Evolutionary conservation across 2,329 filamentous ascomycete species (phyloP), one percentile per base, ranked within the genome.

Genomic region (Verticillium isaacii): DNA sequence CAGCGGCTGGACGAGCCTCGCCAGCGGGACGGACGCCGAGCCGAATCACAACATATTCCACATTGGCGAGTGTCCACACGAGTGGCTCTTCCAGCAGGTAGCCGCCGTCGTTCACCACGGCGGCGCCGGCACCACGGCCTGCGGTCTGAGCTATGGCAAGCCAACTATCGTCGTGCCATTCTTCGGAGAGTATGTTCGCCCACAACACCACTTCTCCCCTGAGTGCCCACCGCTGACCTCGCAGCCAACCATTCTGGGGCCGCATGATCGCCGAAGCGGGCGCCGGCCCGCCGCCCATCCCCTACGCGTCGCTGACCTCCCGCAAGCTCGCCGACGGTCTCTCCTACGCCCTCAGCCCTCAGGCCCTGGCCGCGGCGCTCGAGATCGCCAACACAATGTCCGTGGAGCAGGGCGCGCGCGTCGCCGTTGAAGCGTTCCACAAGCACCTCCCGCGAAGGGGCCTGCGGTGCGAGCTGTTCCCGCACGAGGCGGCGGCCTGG

Each of bases 51-150:
- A 64, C n/a, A 62, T 63, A 2, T 60, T 60, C 25, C 61, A 62
- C 29, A 60, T 65, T 14, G 63, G 62, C 32, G 62, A 65, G 7
- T 65, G 62, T 23, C 63, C 62, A 1, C 62, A 65, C 56, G 62
- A 63, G 56, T 65, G 63, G 60, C 11, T 65, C 1, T 65, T 65
- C n/a, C 62, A 63, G 32, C 60, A 63, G 25, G 63, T 65, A 17
- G 54, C 63, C 3, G 62, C 63, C 0, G 63, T 63, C 6, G 56
- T 63, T 1, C 62, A 65, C 29, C 63, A 65, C 32, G 63, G 63
- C 25, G 63, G 63, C 5, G 63, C 63, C 3, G 60, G 63, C 11
- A 65, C 60, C 1, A 63, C 60, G 5, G 63, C 62, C 5, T 65
- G 62, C 56, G 63, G 62, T 2, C 32, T 63, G 25, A 56, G 60